phyloP scores from a whole-genome alignment of 2,329 filamentous ascomycete species.

The Helotiales sp. region DNA sequence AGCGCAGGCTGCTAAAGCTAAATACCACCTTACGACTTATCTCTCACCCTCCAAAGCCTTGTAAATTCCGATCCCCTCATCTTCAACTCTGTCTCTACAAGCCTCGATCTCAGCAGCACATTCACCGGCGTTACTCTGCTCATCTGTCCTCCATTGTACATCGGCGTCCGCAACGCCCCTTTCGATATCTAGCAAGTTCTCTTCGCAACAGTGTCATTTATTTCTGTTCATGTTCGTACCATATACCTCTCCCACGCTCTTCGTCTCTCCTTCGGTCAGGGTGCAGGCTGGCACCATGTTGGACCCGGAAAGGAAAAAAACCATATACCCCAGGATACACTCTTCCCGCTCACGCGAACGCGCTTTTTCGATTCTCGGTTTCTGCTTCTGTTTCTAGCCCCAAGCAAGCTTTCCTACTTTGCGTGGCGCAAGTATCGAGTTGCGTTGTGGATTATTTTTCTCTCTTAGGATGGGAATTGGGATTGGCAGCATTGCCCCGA shows the following conservation, averaged over 20 bases:
- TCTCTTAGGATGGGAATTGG: slow-evolving; percentile 3
- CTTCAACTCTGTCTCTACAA: background rate
- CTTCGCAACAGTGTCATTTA: slow-evolving; percentile 22
- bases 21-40: background rate
- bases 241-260: slow-evolving; percentile 24
- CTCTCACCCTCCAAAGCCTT: background rate
- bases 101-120: background rate
- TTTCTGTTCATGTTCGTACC: slow-evolving; percentile 14
- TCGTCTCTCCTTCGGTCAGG: slow-evolving; percentile 18
- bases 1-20: slow-evolving; percentile 29
- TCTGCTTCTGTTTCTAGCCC: slow-evolving; percentile 9
- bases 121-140: slow-evolving; percentile 1
- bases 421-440: background rate
- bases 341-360: slow-evolving; percentile 34
- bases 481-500: slow-evolving; percentile 2
- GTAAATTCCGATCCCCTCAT: slow-evolving; percentile 3
- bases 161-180: slow-evolving; percentile 14
- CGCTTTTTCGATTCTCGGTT: slow-evolving; percentile 12
- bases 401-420: slow-evolving; percentile 6
- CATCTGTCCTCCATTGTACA: slow-evolving; percentile 16
- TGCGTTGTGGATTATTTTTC: background rate
- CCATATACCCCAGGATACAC: slow-evolving; percentile 32
- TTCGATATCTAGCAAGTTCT: background rate
- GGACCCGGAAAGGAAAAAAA: slow-evolving; percentile 21
- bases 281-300: slow-evolving; percentile 26